These are phyloP conservation scores for Gardenia jasminoides DNA, from an alignment of 257 asterid species.

Conservation along the genomic window DNA sequence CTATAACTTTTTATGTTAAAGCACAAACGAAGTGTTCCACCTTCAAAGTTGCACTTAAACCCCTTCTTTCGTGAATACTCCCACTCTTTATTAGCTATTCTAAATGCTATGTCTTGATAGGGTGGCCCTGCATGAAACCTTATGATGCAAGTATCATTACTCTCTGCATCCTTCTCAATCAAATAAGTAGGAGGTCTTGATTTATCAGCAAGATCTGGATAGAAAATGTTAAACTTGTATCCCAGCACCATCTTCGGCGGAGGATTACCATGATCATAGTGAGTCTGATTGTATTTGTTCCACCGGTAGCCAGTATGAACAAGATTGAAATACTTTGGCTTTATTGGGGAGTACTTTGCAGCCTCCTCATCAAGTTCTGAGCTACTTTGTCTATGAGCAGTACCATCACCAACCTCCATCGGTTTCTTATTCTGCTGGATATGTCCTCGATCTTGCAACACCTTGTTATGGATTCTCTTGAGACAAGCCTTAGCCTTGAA, in stretches of 20 bases:
- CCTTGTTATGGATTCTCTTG: too few species aligned
- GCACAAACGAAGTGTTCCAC: too few species aligned
- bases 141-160: slow-evolving; percentile 75
- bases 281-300: slow-evolving; percentile 88
- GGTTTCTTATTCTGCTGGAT: too few species aligned
- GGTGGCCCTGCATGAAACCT: slow-evolving; percentile 89
- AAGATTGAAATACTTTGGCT: slow-evolving; percentile 43
- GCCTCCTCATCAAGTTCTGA: too few species aligned
- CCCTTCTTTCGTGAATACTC: not conserved
- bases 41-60: too few species aligned
- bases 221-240: slow-evolving; percentile 82
- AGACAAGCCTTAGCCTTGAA: too few species aligned
- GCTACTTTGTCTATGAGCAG: too few species aligned
- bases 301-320: slow-evolving; percentile 90
- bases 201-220: slow-evolving; percentile 83
- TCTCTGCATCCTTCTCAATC: slow-evolving; percentile 78
- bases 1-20: too few species aligned
- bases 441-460: too few species aligned
- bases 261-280: slow-evolving; percentile 79
- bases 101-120: slow-evolving; percentile 63
- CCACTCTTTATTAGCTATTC: not conserved
- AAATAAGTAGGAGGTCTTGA: slow-evolving; percentile 62
- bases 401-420: too few species aligned
- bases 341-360: too few species aligned
- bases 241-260: slow-evolving; percentile 94